Percentiles rank a stretch among this genome's conserved stretches.
Conservation (phyloP, 2,329 filamentous ascomycete genomes). For the Clonostachys byssicola region DNA sequence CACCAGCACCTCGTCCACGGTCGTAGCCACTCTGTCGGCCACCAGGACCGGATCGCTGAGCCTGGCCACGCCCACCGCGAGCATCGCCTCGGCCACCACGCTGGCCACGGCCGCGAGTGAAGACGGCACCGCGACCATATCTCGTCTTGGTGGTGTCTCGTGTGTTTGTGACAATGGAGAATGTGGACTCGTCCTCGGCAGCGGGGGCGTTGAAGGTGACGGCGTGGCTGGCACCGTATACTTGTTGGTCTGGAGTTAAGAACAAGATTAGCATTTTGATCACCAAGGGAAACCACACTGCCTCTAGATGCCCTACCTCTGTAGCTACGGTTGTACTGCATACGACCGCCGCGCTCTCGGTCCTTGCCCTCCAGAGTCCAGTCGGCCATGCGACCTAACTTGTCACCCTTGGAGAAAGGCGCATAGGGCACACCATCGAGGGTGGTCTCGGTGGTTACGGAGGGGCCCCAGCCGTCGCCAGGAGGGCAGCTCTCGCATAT, state of each 20-base stretch:
- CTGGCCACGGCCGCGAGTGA: slow-evolving; percentile 83
- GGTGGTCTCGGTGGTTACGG: slow-evolving; percentile 78
- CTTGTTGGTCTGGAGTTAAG: slow-evolving; percentile 73
- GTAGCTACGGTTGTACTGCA: slow-evolving; percentile 90
- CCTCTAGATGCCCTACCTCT: slow-evolving; percentile 58
- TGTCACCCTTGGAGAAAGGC: slow-evolving; percentile 97
- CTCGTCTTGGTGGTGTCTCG: slow-evolving; percentile 81
- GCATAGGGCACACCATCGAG: slow-evolving; percentile 95
- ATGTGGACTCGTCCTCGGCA: slow-evolving; percentile 93
- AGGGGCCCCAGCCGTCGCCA: slow-evolving; percentile 83
- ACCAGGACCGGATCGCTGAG: slow-evolving; percentile 68
- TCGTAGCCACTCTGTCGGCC: slow-evolving; percentile 69
- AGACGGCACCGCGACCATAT: slow-evolving; percentile 85
- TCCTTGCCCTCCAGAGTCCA: slow-evolving; percentile 94
- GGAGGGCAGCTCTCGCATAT: slow-evolving; percentile 70
- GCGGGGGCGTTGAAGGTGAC: slow-evolving; percentile 86
- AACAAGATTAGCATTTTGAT: not conserved
- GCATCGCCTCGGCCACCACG: slow-evolving; percentile 60
- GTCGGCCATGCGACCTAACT: slow-evolving; percentile 98
- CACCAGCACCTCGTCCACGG: slow-evolving; percentile 63
- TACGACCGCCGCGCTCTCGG: slow-evolving; percentile 70
- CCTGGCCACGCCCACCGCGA: slow-evolving; percentile 53
- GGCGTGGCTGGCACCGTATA: slow-evolving; percentile 86
- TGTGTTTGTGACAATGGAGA: slow-evolving; percentile 96
- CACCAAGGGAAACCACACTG: not conserved